Percentiles rank a stretch among this genome's conserved stretches.
phyloP scores from a whole-genome alignment of 371 early-diverging fungal species.

The Zychaea mexicana region DNA sequence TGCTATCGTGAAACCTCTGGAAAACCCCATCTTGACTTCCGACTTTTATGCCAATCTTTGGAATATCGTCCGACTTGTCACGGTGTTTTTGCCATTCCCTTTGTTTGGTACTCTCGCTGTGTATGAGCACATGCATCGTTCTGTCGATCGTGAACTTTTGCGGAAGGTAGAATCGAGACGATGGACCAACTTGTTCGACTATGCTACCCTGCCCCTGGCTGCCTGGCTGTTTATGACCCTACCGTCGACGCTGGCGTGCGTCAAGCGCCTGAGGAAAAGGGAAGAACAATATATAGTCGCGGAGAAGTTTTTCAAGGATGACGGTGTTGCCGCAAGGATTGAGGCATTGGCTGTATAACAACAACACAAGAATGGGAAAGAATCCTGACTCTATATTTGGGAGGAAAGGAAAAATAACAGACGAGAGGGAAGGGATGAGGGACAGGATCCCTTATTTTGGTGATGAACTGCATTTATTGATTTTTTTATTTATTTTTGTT shows the following conservation, averaged over 20 bases:
- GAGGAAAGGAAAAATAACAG: no score
- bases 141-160: slow-evolving; percentile 47
- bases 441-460: no score
- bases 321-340: background rate
- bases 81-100: slow-evolving; percentile 47
- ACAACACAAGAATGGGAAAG: no score
- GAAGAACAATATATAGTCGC: slow-evolving; percentile 53
- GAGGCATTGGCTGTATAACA: background rate
- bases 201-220: slow-evolving; percentile 48
- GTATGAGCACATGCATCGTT: slow-evolving; percentile 50
- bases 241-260: slow-evolving; percentile 53
- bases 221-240: slow-evolving; percentile 60
- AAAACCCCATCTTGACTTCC: slow-evolving; percentile 43
- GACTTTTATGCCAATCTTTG: slow-evolving; percentile 45
- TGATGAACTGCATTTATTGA: no score
- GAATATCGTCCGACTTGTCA: slow-evolving; percentile 41
- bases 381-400: no score
- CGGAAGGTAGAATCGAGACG: slow-evolving; percentile 35
- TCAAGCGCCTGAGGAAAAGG: slow-evolving; percentile 42
- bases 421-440: no score
- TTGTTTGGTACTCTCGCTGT: slow-evolving; percentile 45
- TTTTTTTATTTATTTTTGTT: no score
- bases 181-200: slow-evolving; percentile 46
- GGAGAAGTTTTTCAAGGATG: slow-evolving; percentile 45
- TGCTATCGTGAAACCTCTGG: slow-evolving; percentile 29